Evolutionary conservation across 371 early-diverging fungal species (phyloP).

Genomic region (Mortierella sp.): DNA sequence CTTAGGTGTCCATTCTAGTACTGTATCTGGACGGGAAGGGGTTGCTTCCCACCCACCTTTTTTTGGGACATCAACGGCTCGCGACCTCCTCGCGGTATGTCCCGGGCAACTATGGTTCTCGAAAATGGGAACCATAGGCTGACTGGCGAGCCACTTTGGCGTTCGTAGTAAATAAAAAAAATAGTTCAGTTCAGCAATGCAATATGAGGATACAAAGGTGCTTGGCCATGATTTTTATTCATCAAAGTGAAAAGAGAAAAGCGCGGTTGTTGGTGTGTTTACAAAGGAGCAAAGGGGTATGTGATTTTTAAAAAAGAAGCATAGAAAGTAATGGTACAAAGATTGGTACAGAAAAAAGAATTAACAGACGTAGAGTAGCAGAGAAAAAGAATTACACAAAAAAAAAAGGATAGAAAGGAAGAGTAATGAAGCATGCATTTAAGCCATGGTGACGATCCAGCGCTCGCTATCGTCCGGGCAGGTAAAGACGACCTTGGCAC

Average conservation of each 20-base stretch:
- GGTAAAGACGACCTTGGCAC: conserved; percentile 50
- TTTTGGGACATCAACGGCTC: too few relatives aligned
- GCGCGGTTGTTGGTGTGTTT: neutral
- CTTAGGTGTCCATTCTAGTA: too few relatives aligned
- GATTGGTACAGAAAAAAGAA: neutral
- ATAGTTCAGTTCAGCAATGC: too few relatives aligned
- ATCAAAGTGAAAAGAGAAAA: neutral
- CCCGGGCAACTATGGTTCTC: too few relatives aligned
- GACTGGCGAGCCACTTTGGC: too few relatives aligned
- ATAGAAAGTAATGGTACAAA: conserved; percentile 1
- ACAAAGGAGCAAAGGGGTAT: neutral
- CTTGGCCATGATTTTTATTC: neutral
- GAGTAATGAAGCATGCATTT: conserved; percentile 9
- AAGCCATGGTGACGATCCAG: conserved; percentile 46
- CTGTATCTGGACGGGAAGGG: too few relatives aligned
- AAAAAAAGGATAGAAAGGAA: conserved; percentile 8
- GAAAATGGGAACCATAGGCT: too few relatives aligned
- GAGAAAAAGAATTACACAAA: neutral
- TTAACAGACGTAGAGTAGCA: neutral
- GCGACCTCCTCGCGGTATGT: too few relatives aligned
- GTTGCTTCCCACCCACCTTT: too few relatives aligned
- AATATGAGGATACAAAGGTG: too few relatives aligned
- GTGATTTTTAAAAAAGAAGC: conserved; percentile 8
- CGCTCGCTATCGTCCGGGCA: conserved; percentile 45
- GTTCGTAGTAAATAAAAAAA: too few relatives aligned